phyloP scores from a whole-genome alignment of 192 early-diverging fungal species.

The Coemansia sp. region DNA sequence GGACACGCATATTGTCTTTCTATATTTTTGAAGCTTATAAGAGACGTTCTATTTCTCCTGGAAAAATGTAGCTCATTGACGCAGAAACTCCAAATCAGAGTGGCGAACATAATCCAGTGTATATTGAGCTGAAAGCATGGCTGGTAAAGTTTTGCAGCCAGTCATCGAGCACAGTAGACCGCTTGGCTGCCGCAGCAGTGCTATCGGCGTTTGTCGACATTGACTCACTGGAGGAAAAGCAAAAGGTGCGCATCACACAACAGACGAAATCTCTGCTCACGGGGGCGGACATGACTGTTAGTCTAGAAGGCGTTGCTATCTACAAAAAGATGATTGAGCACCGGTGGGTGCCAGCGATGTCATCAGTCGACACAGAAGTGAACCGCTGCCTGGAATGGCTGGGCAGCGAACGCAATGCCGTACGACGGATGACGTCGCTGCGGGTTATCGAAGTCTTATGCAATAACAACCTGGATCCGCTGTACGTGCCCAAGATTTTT shows the following conservation, averaged over 20 bases:
- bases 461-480: slow-evolving; percentile 59
- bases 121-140: slow-evolving; percentile 17
- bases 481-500: slow-evolving; percentile 71
- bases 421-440: slow-evolving; percentile 38
- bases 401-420: slow-evolving; percentile 27
- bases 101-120: slow-evolving; percentile 21
- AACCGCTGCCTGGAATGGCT: slow-evolving; percentile 44
- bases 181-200: slow-evolving; percentile 26
- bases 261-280: slow-evolving; percentile 22
- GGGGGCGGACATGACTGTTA: slow-evolving; percentile 15
- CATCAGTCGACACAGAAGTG: slow-evolving; percentile 21
- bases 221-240: slow-evolving; percentile 33
- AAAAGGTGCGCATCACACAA: slow-evolving; percentile 23
- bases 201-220: slow-evolving; percentile 30
- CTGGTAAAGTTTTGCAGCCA: slow-evolving; percentile 5
- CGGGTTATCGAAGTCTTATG: slow-evolving; percentile 29
- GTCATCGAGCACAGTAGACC: slow-evolving; percentile 15
- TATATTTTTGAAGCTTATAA: too few species aligned
- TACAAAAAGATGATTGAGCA: slow-evolving; percentile 22
- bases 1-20: too few species aligned
- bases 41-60: too few species aligned
- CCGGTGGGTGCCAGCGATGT: slow-evolving; percentile 24
- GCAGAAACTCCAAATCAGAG: slow-evolving; percentile 16
- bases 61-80: slow-evolving; percentile 15
- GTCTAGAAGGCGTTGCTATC: slow-evolving; percentile 20